phyloP scores from a whole-genome alignment of 768 basidiomycete species.

The Pleurotus djamor region DNA sequence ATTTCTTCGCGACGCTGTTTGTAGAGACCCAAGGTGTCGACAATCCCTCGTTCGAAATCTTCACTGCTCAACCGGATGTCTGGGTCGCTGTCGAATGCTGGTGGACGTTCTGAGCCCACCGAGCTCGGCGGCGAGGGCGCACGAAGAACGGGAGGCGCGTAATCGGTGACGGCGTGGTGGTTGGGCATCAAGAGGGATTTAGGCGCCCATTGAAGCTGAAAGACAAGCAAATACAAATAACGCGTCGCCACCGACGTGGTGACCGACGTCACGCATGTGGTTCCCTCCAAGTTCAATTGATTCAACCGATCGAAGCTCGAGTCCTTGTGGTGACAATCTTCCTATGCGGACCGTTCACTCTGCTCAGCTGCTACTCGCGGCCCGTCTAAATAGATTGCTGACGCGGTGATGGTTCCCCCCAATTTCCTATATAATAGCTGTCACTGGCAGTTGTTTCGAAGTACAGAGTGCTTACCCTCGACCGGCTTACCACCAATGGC shows the following conservation, averaged over 20 bases:
- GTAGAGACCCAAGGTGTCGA: constrained; percentile 33
- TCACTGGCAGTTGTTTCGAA: no score
- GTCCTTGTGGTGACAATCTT: no score
- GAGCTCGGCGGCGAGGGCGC: constrained; percentile 52
- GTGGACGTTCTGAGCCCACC: constrained; percentile 42
- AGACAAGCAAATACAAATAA: background rate
- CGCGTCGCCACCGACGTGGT: background rate
- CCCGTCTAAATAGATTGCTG: no score
- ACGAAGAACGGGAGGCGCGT: constrained; percentile 45
- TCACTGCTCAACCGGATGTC: constrained; percentile 33
- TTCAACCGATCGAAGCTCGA: no score
- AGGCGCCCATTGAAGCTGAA: background rate
- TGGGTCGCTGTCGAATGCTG: constrained; percentile 38
- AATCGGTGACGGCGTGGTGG: constrained; percentile 27
- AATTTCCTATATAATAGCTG: no score
- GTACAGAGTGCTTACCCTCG: no score
- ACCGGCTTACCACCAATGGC: no score
- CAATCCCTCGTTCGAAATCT: constrained; percentile 42
- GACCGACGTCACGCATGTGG: no score
- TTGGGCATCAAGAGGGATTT: background rate
- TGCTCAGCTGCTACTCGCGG: no score
- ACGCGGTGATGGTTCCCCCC: no score
- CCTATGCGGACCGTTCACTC: no score
- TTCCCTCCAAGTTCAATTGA: no score
- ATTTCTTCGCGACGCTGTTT: constrained; percentile 37